Percentiles rank a stretch among this genome's conserved stretches.
Evolutionary conservation across 2,329 filamentous ascomycete genomes (phyloP).

Genomic region (Davidsoniella virescens): DNA sequence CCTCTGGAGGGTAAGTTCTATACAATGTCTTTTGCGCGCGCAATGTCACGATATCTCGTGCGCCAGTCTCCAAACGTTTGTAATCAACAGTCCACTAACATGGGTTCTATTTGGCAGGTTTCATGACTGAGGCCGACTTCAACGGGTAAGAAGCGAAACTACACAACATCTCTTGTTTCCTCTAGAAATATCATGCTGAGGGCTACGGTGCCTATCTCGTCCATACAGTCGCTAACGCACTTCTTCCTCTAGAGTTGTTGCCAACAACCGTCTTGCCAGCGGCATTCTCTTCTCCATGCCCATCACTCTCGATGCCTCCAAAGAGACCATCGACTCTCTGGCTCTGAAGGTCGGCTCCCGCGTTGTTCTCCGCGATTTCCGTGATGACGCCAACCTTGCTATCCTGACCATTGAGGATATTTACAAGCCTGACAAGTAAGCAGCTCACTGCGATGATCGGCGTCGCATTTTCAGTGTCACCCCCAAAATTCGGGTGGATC

Average conservation of each 20-base stretch:
- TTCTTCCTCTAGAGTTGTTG: conserved; percentile 52
- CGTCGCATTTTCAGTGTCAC: conserved; percentile 1
- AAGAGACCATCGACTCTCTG: conserved; percentile 56
- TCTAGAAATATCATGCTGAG: no score
- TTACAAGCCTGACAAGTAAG: conserved; percentile 85
- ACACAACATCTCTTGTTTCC: neutral
- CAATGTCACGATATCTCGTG: neutral
- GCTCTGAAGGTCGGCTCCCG: conserved; percentile 66
- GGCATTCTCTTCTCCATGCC: conserved; percentile 93
- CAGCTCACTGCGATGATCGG: neutral
- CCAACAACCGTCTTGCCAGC: conserved; percentile 69
- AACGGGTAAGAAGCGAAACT: conserved; percentile 47
- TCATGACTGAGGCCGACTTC: conserved; percentile 96
- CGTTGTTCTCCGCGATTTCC: conserved; percentile 81
- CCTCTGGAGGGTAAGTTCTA: conserved; percentile 70
- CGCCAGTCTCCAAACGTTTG: no score
- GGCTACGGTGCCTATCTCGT: conserved; percentile 1
- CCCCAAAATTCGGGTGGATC: conserved; percentile 9
- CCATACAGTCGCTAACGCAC: neutral
- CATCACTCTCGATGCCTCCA: conserved; percentile 76
- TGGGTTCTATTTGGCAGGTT: conserved; percentile 40
- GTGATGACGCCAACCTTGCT: conserved; percentile 88
- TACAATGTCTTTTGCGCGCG: conserved; percentile 2
- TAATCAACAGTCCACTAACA: neutral
- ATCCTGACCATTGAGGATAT: conserved; percentile 93